Base-by-base conservation (phyloP, 768 basidiomycete species). In the Steccherinum ochraceum region DNA sequence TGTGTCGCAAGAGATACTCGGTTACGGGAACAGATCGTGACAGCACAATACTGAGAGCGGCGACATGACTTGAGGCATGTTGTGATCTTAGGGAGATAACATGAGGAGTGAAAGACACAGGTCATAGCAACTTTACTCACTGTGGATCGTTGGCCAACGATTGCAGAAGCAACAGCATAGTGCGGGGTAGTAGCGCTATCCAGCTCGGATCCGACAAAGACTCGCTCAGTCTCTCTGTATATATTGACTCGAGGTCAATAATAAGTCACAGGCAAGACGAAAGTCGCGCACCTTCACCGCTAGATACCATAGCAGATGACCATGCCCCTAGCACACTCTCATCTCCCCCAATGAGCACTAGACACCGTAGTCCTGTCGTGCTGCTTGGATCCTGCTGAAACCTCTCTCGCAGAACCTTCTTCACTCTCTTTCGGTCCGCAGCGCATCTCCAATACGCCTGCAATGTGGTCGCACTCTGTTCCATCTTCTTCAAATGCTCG, bases 391-490 rank as follows among this genome's bases (percentile, higher is more conserved):
- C 79, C 2, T 66, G 57, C 53, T 77, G 74, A 56, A 89, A 86
- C 7, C 64, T 51, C 24, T 46, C 58, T 48, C 74, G 67, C 63
- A 91, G 59, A n/a, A 75, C 64, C 30, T 53, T 59, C 57, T 76
- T 72, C 12, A 75, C 72, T 7, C 49, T 59, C 45, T 66, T 67
- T 3, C 68, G 70, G 48, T 78, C 76, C 25, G 58, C 57, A 4
- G 68, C 57, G 3, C 82, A 83, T 4, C 84, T 69, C 81, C 84
- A 90, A 79, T 78, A 85, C 16, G 79, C 75, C 60, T 91, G 89
- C 21, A 93, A 72, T 47, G 66, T 71, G 3, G 73, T 60, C 0
- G 86, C 86, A 43, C 69, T 75, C 21, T 88, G 86, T 43, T 77
- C 72, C 51, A 74, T 72, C 43, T 71, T 73, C 54, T 81, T 79